phyloP scores from a whole-genome alignment of 2,329 filamentous ascomycete species.

The Colletotrichum noveboracense region DNA sequence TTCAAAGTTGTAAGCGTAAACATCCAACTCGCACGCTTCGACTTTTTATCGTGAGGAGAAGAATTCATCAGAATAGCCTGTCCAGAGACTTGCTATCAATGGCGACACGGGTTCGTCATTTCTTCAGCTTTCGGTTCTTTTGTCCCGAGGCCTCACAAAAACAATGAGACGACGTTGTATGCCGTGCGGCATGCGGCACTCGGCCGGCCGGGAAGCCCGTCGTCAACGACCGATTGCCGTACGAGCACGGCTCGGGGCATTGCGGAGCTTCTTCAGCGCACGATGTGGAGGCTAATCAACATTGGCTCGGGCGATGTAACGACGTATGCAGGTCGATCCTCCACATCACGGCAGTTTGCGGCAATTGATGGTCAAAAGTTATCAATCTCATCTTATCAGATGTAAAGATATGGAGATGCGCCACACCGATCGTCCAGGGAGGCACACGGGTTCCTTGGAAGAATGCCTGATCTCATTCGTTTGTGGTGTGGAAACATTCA shows the following conservation, averaged over 20 bases:
- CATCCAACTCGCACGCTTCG: background rate
- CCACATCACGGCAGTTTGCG: background rate
- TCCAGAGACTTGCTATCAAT: background rate
- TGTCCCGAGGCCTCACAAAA: background rate
- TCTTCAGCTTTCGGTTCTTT: too few relatives aligned
- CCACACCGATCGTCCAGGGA: background rate
- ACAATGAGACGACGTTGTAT: background rate
- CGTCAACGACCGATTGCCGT: background rate
- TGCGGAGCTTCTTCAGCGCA: background rate
- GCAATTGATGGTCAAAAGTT: background rate
- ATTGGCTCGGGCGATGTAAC: background rate
- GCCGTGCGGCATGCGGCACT: background rate
- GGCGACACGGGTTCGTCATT: background rate
- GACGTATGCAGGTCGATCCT: background rate
- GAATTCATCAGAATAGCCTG: background rate
- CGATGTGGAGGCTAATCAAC: background rate
- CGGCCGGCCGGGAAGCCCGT: background rate
- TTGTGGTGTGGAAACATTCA: background rate
- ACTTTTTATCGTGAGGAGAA: background rate
- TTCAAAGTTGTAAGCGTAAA: background rate
- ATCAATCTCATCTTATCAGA: conserved; percentile 19
- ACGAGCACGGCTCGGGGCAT: background rate
- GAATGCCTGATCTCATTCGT: background rate
- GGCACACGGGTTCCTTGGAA: background rate
- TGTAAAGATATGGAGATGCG: background rate